Evolutionary conservation across 257 asterid genomes (phyloP).

Genomic region (Petunia axillaris): DNA sequence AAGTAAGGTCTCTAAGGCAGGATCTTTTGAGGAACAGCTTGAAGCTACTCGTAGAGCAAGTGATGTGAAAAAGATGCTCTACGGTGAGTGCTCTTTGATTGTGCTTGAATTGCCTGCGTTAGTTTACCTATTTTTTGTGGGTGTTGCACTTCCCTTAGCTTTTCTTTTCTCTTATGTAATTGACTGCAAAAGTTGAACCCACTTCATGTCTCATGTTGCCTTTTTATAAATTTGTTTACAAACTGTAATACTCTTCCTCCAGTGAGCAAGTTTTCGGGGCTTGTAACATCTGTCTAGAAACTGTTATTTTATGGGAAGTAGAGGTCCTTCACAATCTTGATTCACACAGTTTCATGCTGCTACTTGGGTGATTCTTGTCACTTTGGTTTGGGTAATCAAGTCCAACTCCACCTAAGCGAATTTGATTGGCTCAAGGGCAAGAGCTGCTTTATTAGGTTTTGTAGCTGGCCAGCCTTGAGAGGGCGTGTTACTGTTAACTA

Average conservation of each 20-base stretch:
- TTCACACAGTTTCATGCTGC: not conserved
- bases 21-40: conserved; percentile 90
- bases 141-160: not conserved
- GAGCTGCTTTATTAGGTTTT: not conserved
- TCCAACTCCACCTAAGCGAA: not conserved
- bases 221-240: conserved; percentile 1
- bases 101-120: not conserved
- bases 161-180: not conserved
- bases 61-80: conserved; percentile 83
- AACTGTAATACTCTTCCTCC: not conserved
- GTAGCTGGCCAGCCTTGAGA: not conserved
- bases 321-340: not conserved
- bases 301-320: conserved; percentile 14
- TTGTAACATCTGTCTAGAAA: conserved; percentile 3
- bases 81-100: conserved; percentile 58
- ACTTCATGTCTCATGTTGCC: not conserved
- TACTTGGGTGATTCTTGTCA: not conserved
- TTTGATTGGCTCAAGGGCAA: not conserved
- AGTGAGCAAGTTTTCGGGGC: not conserved
- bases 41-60: conserved; percentile 98
- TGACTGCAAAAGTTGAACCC: not conserved
- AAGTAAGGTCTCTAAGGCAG: conserved; percentile 56
- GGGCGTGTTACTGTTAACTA: not conserved
- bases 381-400: not conserved
- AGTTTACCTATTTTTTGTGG: conserved; percentile 12